phyloP scores from a whole-genome alignment of 345 rosid species.

The Camelina hispida region DNA sequence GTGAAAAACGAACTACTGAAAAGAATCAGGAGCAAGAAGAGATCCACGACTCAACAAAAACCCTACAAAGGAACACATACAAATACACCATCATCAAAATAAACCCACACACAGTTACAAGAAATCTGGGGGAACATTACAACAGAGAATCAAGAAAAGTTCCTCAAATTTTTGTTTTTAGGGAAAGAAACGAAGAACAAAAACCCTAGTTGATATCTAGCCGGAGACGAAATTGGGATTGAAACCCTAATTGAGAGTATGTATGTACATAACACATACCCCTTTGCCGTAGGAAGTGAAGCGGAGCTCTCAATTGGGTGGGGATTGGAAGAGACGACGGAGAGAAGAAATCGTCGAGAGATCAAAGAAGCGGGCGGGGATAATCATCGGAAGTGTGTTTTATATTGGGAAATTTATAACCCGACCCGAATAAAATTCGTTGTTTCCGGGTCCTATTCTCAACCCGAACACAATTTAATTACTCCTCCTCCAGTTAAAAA shows the following conservation, averaged over 20 bases:
- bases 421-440: conserved; percentile 25
- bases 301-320: too few relatives aligned
- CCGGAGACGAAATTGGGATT: background rate
- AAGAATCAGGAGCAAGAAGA: background rate
- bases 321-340: background rate
- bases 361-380: background rate
- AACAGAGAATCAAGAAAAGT: background rate
- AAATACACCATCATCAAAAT: background rate
- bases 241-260: conserved; percentile 20
- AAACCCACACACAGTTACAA: background rate
- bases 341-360: conserved; percentile 15
- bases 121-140: background rate
- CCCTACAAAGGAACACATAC: background rate
- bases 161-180: background rate
- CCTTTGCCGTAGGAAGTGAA: conserved; percentile 20
- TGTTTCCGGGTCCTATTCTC: conserved; percentile 7
- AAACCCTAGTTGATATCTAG: background rate
- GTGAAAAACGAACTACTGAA: conserved; percentile 1
- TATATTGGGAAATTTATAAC: background rate
- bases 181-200: background rate
- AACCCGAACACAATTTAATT: background rate
- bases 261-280: background rate
- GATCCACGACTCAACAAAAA: conserved; percentile 8
- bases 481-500: too few relatives aligned
- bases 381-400: background rate